Conservation (phyloP, 139 green algal genomes). For the Klebsormidium nitens region DNA sequence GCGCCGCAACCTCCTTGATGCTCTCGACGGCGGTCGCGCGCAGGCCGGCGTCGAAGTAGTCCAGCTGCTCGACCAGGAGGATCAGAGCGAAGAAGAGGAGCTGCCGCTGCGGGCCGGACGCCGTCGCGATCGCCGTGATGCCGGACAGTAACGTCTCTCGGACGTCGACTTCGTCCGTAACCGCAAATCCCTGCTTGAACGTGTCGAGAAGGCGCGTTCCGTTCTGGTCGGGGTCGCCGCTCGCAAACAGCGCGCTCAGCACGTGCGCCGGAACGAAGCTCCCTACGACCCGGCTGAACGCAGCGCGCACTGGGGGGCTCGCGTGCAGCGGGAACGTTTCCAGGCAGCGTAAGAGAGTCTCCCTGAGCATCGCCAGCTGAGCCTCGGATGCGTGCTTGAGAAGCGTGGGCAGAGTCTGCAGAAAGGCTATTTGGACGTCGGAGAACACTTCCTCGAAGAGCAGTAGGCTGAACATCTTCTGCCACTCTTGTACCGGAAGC, state of each 20-base stretch:
- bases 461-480: not conserved
- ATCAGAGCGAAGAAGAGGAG: conserved; percentile 15
- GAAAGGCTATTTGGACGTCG: not conserved
- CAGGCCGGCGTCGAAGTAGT: not conserved
- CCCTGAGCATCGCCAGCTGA: not conserved
- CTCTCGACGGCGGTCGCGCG: not conserved
- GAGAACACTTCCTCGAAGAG: not conserved
- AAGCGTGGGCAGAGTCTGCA: not conserved
- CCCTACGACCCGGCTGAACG: conserved; percentile 5
- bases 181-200: not conserved
- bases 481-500: conserved; percentile 4
- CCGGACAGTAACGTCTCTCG: conserved; percentile 5
- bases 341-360: conserved; percentile 5
- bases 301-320: not conserved
- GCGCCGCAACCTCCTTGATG: not conserved
- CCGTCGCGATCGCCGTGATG: not conserved
- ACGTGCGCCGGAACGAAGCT: conserved; percentile 4
- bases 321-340: conserved; percentile 7
- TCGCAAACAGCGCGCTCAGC: conserved; percentile 2
- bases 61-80: conserved; percentile 23
- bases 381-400: not conserved
- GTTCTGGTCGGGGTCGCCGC: too few relatives aligned
- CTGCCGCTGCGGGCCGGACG: not conserved
- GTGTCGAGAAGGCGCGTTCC: too few relatives aligned
- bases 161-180: conserved; percentile 1